Evolutionary conservation across 2,329 filamentous ascomycete species (phyloP), one percentile per base, ranked within the genome.

Genomic region (Fusarium sp.): DNA sequence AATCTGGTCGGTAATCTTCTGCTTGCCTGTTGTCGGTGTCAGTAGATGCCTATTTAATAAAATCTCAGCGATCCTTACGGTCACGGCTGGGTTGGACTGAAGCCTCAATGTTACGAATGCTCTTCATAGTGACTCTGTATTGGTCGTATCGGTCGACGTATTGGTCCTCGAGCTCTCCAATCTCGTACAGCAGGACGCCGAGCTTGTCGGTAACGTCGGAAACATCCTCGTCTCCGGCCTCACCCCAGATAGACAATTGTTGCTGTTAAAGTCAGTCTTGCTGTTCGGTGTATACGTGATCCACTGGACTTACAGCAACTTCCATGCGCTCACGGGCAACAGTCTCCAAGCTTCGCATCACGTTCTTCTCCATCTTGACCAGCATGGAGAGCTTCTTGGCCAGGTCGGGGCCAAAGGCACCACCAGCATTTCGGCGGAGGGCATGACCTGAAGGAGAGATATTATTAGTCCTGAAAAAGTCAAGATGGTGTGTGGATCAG

Each of bases 311-410:
- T 92, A 97, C 94, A 78, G 96, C 96, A 73, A 98, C 95, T 78
- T 98, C 96, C 94, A 98, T 98, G 76, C 96, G 91, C 86, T 99
- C 96, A 78, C 94, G 91, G 47, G 94, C 94, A 57, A 98, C 96
- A 52, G 94, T 87, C 81, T 99, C 96, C 87, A 98, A 91, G 80
- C 94, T 98, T 82, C 96, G 94, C 96, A 99, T 99, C 61, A 98
- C 93, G 80, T 99, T 98, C 90, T 99, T 99, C 85, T 99, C 96
- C 96, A 99, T 99, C 89, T 99, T 99, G 70, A 99, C 96, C 56
- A 99, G 89, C 84, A 97, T 93, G 43, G 94, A 94, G 69, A 99
- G 91, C 88, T 99, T 99, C 88, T 97, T 98, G 63, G 96, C 92
- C 63, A 99, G 90, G 77, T 99, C 96, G 62, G 94, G 88, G 69